Evolutionary conservation across 768 basidiomycete genomes (phyloP).

Genomic region (Pulveroboletus ravenelii): DNA sequence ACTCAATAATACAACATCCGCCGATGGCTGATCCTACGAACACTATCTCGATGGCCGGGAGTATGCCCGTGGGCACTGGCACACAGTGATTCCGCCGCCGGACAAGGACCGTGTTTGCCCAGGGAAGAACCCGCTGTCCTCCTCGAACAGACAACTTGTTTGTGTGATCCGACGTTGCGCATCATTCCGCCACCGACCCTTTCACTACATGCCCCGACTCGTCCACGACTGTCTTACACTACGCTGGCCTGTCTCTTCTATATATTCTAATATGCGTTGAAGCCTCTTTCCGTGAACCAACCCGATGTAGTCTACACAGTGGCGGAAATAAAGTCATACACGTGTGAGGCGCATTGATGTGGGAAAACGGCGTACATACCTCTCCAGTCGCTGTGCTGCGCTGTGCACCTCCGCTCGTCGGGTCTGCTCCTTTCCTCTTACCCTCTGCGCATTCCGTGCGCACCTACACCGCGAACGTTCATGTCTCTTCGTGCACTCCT

Average conservation of each 20-base stretch:
- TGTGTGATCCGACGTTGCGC: neutral
- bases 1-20: constrained; percentile 51
- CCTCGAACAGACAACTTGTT: neutral
- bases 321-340: constrained; percentile 13
- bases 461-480: neutral
- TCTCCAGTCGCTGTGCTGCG: neutral
- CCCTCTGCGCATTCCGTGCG: neutral
- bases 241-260: neutral
- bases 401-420: neutral
- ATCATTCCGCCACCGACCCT: constrained; percentile 1
- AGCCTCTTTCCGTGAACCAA: constrained; percentile 2
- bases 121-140: constrained; percentile 1
- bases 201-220: neutral
- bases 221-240: neutral
- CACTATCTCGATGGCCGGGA: constrained; percentile 38
- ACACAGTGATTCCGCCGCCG: constrained; percentile 41
- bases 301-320: constrained; percentile 3
- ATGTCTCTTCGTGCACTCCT: constrained; percentile 67
- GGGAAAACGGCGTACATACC: constrained; percentile 6
- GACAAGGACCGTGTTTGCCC: constrained; percentile 24
- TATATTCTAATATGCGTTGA: neutral
- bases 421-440: neutral
- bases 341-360: constrained; percentile 10
- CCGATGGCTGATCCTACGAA: constrained; percentile 32
- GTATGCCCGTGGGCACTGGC: constrained; percentile 48